Evolutionary conservation across 805 yeast species (phyloP), one percentile per base, ranked within the genome.

Genomic region (Saccharomycopsis microspora): DNA sequence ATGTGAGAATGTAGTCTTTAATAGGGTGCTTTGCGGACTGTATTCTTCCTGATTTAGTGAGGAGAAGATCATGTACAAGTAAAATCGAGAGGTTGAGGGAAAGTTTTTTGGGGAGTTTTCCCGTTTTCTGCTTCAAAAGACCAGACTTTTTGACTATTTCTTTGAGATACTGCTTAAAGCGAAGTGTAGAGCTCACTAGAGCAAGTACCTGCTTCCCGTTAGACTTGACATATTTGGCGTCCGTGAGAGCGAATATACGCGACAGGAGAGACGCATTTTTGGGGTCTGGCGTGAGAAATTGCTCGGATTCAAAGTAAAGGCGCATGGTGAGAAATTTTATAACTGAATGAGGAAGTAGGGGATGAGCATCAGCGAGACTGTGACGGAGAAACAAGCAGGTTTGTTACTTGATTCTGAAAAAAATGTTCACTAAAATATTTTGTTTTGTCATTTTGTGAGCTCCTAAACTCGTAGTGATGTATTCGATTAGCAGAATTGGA

Each of bases 151-250:
- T 73, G 62, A 90, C 74, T 39, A 90, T 72, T 35, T 71, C 71
- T 43, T 68, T 65, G 37, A 93, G 69, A 55, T 76, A 78, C 9
- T 78, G 80, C 56, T 78, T 78, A 62, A 80, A 85, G 59, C 75
- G 80, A 58, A 87, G 65, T 1, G 96, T 78, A 3, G 95, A 84
- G 33, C 79, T 70, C 29, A 88, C 87, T 31, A 90, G 66, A 0
- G 97, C 98, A 67, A 71, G 87, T 1, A 89, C 66, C 59, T 90
- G 96, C 57, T 84, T 85, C 1, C 97, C 95, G 50, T 87, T 77
- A 0, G 80, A 67, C 57, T 74, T 68, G 48, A 81, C 60, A 56
- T 68, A 69, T 47, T 67, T 69, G 41, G 62, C 64, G 50, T 66
- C 73, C 5, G 78, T 62, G 2, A 73, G 69, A 40, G 69, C 74